A percentile compares a stretch with the other conserved stretches of the same genome.
phyloP scores from a whole-genome alignment of 148 eudicot species.

The Beta vulgaris region DNA sequence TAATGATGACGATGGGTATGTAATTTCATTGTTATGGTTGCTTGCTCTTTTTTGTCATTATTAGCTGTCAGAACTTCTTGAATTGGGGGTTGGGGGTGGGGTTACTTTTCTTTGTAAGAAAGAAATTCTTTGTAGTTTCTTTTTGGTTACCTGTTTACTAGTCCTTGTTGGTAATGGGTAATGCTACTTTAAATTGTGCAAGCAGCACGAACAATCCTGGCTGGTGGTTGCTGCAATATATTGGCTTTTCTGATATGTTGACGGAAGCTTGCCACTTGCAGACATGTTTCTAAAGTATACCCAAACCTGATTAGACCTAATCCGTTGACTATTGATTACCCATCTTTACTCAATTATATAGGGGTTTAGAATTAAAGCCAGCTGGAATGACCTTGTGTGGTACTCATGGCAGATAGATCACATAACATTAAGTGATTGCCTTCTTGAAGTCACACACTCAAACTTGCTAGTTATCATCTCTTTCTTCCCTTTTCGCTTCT shows the following conservation, averaged over 20 bases:
- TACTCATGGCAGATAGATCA: background rate
- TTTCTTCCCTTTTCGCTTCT: slow-evolving; percentile 6
- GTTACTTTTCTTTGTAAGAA: no score
- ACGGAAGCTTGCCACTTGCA: background rate
- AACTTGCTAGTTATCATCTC: background rate
- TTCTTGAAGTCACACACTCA: background rate
- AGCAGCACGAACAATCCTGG: background rate
- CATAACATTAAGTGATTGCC: background rate
- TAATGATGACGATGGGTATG: slow-evolving; percentile 97
- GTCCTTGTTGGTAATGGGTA: background rate
- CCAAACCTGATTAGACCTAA: background rate
- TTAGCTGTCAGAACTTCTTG: no score
- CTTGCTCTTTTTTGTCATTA: no score
- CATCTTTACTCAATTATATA: no score
- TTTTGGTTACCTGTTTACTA: background rate
- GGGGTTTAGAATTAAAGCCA: background rate
- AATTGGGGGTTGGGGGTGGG: no score
- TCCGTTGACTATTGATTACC: background rate
- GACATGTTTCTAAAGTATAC: background rate
- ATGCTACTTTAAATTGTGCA: background rate
- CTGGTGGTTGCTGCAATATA: background rate
- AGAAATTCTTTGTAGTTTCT: no score
- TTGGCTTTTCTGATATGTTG: background rate
- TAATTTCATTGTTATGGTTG: background rate
- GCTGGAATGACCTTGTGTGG: slow-evolving; percentile 3